Conservation (phyloP, 225 moss, liverwort and hornwort species). For the Sphagnum tenellum region DNA sequence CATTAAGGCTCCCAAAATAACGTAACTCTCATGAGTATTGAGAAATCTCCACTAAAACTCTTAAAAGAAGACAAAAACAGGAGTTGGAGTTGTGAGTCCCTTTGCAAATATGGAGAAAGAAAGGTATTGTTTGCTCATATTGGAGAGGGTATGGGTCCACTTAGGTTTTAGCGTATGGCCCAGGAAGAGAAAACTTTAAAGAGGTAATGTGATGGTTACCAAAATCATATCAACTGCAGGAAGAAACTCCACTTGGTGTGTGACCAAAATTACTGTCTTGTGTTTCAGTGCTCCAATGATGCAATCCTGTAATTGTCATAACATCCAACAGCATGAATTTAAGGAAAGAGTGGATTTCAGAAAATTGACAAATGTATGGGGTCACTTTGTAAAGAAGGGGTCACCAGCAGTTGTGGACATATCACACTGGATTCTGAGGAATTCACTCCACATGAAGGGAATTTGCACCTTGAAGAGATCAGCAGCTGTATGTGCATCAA, state of each 20-base stretch:
- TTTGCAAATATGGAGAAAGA: neutral
- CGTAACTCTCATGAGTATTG: no score
- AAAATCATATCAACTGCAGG: conserved; percentile 62
- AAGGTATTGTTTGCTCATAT: no score
- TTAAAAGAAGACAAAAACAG: neutral
- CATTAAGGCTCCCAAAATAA: no score
- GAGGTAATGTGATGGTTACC: conserved; percentile 19
- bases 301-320: conserved; percentile 37
- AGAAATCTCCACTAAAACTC: neutral
- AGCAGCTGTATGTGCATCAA: conserved; percentile 71
- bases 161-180: no score
- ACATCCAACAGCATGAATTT: neutral
- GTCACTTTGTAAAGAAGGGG: no score
- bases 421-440: no score
- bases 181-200: no score
- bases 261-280: conserved; percentile 76
- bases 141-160: no score
- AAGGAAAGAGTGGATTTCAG: no score
- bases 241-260: conserved; percentile 87
- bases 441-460: no score
- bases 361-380: no score
- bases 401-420: no score
- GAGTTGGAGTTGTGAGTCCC: neutral
- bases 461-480: conserved; percentile 41
- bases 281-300: conserved; percentile 40